Base-by-base conservation (phyloP, 2,329 filamentous ascomycete species). In the Alternaria infectoria region DNA sequence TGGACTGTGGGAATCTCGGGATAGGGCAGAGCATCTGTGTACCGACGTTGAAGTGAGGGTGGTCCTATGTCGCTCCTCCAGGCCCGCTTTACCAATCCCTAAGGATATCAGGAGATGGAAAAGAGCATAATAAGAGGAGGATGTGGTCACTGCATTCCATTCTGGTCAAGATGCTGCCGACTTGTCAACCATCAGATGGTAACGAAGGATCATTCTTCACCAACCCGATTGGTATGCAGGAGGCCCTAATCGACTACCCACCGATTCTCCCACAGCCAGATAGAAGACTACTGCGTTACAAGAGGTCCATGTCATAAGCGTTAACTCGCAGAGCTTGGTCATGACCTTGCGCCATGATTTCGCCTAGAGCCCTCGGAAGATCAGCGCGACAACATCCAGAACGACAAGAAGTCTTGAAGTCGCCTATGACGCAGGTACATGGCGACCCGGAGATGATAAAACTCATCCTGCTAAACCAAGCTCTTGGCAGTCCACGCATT, bases 1-100 rank as follows among this genome's bases (percentile, higher is more conserved):
- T 88, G 11, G 77, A 86, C 58, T 88, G 87, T 69, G 81, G 84
- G 23, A 75, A 69, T 44, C 69, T 88, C 60, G 54, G 45, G 28
- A 65, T 83, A 26, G 85, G 85, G 13, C 72, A 77, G 25, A 67
- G 73, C 7, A 78, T 87, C 44, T 87, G 86, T 71, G 73, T 87
- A 17, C 83, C 84, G 11, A 17, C 7, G 15, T 21, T 8, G 21
- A 3, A 4, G 28, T 51, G 1, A 32, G 15, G 32, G 32, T 36
- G 32, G 19, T 51, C 28, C 17, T 21, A 11, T 52, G 49, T 23
- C 12, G 28, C 28, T 36, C 15, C 15, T n/a, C 0, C 32, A 36
- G 32, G 32, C 32, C 32, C 2, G 15, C 32, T 36, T n/a, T 36
- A 36, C 32, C 15, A 5, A 10, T 0, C 8, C 32, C 9, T 36